These are phyloP conservation scores for Aspergillus sp. DNA, from an alignment of 2,329 filamentous ascomycete species.

Conservation along the genomic window DNA sequence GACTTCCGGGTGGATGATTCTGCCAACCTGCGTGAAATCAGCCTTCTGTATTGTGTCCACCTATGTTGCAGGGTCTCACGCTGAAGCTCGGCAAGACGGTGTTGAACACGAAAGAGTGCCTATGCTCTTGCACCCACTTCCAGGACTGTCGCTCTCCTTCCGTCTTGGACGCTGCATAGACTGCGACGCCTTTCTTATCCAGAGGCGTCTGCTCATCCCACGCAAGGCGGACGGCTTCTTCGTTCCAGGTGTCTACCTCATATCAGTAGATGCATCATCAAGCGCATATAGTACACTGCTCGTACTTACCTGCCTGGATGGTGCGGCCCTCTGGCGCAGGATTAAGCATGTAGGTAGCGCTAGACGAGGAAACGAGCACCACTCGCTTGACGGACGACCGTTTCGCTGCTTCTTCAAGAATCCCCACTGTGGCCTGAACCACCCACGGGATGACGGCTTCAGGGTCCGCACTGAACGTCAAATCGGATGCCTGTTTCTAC, in stretches of 20 bases:
- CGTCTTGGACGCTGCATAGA: slow-evolving; percentile 44
- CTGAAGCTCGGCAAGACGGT: slow-evolving; percentile 35
- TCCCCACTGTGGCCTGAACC: not conserved
- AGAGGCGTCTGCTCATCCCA: slow-evolving; percentile 1
- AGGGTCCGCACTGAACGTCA: slow-evolving; percentile 38
- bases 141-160: slow-evolving; percentile 47
- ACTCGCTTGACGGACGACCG: not conserved
- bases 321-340: not conserved
- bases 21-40: not conserved
- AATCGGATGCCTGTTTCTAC: slow-evolving; percentile 11
- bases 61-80: slow-evolving; percentile 7
- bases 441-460: slow-evolving; percentile 41
- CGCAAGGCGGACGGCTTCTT: slow-evolving; percentile 2
- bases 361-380: not conserved
- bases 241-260: slow-evolving; percentile 7
- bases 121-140: slow-evolving; percentile 45
- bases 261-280: not conserved
- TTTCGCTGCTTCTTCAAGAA: not conserved
- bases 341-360: not conserved
- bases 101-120: slow-evolving; percentile 46
- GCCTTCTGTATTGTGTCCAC: too few species aligned
- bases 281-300: not conserved
- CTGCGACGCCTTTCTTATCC: not conserved
- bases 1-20: not conserved
- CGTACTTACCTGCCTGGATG: not conserved